Evolutionary conservation across 805 yeast species (phyloP).

Genomic region (Ogataea pignaliae): DNA sequence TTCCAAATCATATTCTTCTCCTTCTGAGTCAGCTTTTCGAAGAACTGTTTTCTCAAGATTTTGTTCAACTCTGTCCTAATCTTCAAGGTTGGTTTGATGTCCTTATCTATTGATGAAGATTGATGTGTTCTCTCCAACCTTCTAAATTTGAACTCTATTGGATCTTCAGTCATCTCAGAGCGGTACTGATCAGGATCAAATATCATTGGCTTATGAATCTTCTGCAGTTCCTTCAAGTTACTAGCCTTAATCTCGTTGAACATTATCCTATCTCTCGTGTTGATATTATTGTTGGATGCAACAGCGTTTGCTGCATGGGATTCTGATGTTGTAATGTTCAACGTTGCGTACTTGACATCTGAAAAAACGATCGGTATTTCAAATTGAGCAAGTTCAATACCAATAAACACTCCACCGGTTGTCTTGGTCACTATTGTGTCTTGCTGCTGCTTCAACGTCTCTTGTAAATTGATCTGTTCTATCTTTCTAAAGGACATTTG

Average conservation of each 20-base stretch:
- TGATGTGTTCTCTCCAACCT: conserved; percentile 80
- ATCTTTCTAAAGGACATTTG: conserved; percentile 53
- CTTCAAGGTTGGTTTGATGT: conserved; percentile 83
- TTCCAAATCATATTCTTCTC: conserved; percentile 90
- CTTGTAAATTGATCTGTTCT: conserved; percentile 33
- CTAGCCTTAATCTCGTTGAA: conserved; percentile 23
- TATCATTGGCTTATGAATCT: conserved; percentile 28
- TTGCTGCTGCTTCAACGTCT: conserved; percentile 7
- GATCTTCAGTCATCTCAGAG: conserved; percentile 51
- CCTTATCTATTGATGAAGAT: conserved; percentile 72
- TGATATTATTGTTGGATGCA: conserved; percentile 12
- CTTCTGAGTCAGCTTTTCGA: conserved; percentile 70
- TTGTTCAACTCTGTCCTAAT: conserved; percentile 66
- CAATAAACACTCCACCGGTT: conserved; percentile 14
- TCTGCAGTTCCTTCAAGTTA: conserved; percentile 12
- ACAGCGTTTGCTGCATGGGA: conserved; percentile 18
- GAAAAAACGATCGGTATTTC: conserved; percentile 70
- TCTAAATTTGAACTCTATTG: conserved; percentile 84
- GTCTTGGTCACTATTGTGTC: conserved; percentile 9
- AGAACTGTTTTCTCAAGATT: conserved; percentile 76
- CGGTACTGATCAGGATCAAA: conserved; percentile 65
- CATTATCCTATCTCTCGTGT: conserved; percentile 13
- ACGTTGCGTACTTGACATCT: conserved; percentile 43
- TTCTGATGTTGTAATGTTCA: conserved; percentile 24
- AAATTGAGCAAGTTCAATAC: conserved; percentile 57